phyloP scores from a whole-genome alignment of 2,329 filamentous ascomycete species.

The Xylaria sp. region DNA sequence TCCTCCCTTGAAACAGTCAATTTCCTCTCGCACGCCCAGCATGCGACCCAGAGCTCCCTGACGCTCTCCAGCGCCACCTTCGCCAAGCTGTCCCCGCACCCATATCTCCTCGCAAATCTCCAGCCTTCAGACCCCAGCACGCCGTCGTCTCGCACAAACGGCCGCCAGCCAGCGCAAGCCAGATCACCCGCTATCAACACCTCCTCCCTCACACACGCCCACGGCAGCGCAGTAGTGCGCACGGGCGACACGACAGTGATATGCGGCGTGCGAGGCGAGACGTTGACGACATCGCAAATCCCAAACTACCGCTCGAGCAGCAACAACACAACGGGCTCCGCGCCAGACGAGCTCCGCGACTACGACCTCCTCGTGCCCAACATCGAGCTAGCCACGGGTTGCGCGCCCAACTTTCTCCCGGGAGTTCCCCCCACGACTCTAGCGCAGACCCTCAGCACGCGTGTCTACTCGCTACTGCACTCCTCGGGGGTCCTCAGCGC shows the following conservation, averaged over 20 bases:
- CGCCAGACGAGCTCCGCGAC: slow-evolving; percentile 59
- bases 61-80: slow-evolving; percentile 71
- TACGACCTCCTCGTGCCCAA: slow-evolving; percentile 88
- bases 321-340: slow-evolving; percentile 42
- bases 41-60: slow-evolving; percentile 51
- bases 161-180: slow-evolving; percentile 71
- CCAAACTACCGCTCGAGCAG: slow-evolving; percentile 62
- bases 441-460: slow-evolving; percentile 84
- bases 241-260: slow-evolving; percentile 93
- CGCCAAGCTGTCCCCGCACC: slow-evolving; percentile 85
- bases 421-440: slow-evolving; percentile 79
- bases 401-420: slow-evolving; percentile 82
- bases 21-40: slow-evolving; percentile 14
- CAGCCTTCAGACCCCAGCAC: slow-evolving; percentile 58
- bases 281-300: slow-evolving; percentile 76
- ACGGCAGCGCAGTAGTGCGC: slow-evolving; percentile 88
- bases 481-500: slow-evolving; percentile 69
- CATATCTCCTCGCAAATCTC: slow-evolving; percentile 89
- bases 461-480: slow-evolving; percentile 78
- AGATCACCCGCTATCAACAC: slow-evolving; percentile 79
- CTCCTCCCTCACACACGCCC: slow-evolving; percentile 83
- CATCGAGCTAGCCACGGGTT: slow-evolving; percentile 89
- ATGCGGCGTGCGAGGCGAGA: slow-evolving; percentile 87
- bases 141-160: slow-evolving; percentile 77
- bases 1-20: neutral